Base-by-base conservation (phyloP, 345 rosid genomes). In the Theobroma cacao region DNA sequence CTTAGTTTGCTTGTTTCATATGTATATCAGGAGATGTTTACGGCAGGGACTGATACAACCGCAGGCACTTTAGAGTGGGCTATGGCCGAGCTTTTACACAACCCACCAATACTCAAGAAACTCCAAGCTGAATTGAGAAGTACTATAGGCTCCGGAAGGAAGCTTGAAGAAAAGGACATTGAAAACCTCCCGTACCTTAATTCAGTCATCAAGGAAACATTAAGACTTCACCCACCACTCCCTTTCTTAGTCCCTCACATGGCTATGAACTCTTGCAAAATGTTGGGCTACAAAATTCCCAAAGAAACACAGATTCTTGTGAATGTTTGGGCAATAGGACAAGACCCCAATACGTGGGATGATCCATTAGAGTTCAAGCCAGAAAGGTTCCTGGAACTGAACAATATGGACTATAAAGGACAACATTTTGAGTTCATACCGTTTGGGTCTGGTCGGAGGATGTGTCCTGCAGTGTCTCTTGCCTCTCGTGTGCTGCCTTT, bases 1-100 rank as follows among this genome's bases (percentile, higher is more conserved):
- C 30, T 33, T 3, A 7, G 18, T 43, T 64, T 56, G 3, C 56
- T 78, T 73, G 36, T 64, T 15, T 14, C 33, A 22, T 43, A 11
- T 24, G 13, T 38, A 9, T 43, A 5, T 2, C 22, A 88, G 98
- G 97, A 94, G 68, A 89, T 94, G 96, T 94, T 94, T 74, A 82
- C 81, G 1, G 98, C 98, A 0, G 98, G 96, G 45, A 94, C 94
- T 3, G 98, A 94, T 78, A 94, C 98, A 34, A 90, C 98, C 41
- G 84, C 97, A 4, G 91, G 95, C 87, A 92, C 96, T 1, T 80
- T 94, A 63, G 97, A 92, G 79, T 94, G 98, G 98, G 94, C 98
- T 55, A 85, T 94, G 90, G 88, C 96, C 0, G 98, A 92, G 75
- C 96, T 94, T 18, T 80, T 93, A 17, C 89, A 70, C 68, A 86